phyloP scores from a whole-genome alignment of 331 rosid species.

The Erythrophleum ivorense region DNA sequence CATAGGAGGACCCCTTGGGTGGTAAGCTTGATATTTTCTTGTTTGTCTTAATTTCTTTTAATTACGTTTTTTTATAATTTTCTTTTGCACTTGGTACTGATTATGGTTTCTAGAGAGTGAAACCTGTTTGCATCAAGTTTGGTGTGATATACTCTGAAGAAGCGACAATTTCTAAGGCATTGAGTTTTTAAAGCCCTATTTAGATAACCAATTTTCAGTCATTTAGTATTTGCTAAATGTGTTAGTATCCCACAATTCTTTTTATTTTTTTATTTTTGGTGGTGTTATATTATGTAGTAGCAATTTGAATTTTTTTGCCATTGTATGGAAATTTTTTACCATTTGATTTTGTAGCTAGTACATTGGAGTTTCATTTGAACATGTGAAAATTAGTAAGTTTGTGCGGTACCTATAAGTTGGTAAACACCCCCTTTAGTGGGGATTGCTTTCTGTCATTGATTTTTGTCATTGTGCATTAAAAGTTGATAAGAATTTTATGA shows the following conservation, averaged over 20 bases:
- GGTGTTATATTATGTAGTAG: neutral
- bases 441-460: neutral
- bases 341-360: neutral
- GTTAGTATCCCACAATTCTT: too few relatives aligned
- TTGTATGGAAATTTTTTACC: neutral
- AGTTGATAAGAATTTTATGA: neutral
- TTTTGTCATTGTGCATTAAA: neutral
- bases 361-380: neutral
- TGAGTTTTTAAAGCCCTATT: too few relatives aligned
- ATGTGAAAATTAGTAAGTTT: neutral
- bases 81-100: neutral
- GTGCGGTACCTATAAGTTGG: neutral
- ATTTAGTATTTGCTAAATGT: neutral
- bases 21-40: constrained; percentile 63
- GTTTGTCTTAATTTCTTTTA: constrained; percentile 27
- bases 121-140: too few relatives aligned
- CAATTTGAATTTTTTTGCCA: neutral
- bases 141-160: too few relatives aligned
- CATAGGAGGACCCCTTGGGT: constrained; percentile 99
- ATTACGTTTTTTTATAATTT: neutral
- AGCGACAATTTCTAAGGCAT: too few relatives aligned
- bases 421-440: neutral
- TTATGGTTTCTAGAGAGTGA: too few relatives aligned
- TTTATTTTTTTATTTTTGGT: neutral
- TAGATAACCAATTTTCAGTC: neutral